Percentiles rank a stretch among this genome's conserved stretches.
Conservation (phyloP, 2,329 filamentous ascomycete genomes). For the Decorospora gaudefroyi region DNA sequence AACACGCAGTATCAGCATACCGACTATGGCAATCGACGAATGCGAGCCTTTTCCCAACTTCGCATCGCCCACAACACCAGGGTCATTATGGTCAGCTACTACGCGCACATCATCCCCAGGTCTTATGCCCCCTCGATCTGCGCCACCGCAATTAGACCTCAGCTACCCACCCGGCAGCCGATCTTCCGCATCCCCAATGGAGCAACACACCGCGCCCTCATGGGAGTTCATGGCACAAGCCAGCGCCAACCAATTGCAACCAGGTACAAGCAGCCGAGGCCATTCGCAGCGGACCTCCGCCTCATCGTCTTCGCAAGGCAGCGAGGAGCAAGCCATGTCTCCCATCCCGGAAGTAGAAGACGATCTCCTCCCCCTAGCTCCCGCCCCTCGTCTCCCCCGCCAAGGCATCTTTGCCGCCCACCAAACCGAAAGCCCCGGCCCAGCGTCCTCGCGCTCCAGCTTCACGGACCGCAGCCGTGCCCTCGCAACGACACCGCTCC, state of each 20-base stretch:
- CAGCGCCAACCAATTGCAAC: constrained; percentile 28
- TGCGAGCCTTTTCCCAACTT: constrained; percentile 41
- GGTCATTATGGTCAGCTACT: constrained; percentile 46
- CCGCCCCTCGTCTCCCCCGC: constrained; percentile 35
- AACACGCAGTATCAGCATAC: constrained; percentile 33
- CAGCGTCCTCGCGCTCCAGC: constrained; percentile 33
- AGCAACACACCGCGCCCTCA: constrained; percentile 39
- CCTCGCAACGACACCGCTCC: constrained; percentile 36
- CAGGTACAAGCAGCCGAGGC: constrained; percentile 25
- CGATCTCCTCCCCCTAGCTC: constrained; percentile 34
- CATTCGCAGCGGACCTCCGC: constrained; percentile 41
- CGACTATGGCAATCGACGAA: constrained; percentile 46
- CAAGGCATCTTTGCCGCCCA: constrained; percentile 40
- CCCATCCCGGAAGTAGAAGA: constrained; percentile 38
- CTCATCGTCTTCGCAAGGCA: constrained; percentile 38
- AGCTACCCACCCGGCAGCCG: constrained; percentile 24
- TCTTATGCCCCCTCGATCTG: constrained; percentile 34
- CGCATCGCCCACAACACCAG: constrained; percentile 41
- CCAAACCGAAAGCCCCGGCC: constrained; percentile 33
- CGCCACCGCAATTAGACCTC: constrained; percentile 27
- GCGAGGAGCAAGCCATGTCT: constrained; percentile 38
- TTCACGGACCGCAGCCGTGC: constrained; percentile 42
- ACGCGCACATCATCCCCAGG: constrained; percentile 46
- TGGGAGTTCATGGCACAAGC: constrained; percentile 46
- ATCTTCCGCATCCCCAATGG: constrained; percentile 29